Base-by-base conservation (phyloP, 2,329 filamentous ascomycete genomes). In the Penicillium sp. region DNA sequence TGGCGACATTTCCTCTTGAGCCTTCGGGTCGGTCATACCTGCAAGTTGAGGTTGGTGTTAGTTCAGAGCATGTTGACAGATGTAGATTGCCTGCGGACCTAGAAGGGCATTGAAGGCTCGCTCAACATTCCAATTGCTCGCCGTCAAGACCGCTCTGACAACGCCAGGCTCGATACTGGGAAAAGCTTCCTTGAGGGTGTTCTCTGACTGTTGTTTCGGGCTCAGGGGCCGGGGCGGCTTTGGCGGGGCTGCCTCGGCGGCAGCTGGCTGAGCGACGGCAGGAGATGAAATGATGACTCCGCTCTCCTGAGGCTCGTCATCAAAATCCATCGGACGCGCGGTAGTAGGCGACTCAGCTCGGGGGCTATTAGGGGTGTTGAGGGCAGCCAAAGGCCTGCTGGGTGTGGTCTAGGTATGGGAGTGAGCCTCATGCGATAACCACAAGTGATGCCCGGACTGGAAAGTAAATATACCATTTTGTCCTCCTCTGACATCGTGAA, bases 61-160 rank as follows among this genome's bases (percentile, higher is more conserved):
- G 45, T 39, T 44, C 40, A 47, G 44, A 23, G n/a, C 29, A 35
- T 35, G 16, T 34, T 44, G 40, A 27, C 16, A 40, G 39, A 23
- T 32, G 27, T 14, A 50, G 27, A 55, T 34, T 36, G 16, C 23
- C 13, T 26, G 67, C 81, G 58, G 79, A 90, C 90, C 89, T 41
- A 99, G 81, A 40, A 99, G 81, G 34, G 94, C 94, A 76, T 97
- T 94, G 77, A 99, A 99, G 13, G 94, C 93, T 30, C 91, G 89
- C 73, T 99, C 94, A 44, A 97, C 86, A 67, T 88, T 85, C 56
- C 92, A 93, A 55, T 86, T 82, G 71, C 94, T 97, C 13, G 94
- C 94, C 23, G 84, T 81, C 60, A 99, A 77, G 0, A 99, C 89
- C 29, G 94, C 94, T 74, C 87, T 96, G 72, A 99, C 84, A 43